phyloP scores from a whole-genome alignment of 2,329 filamentous ascomycete genomes.

The Periconia digitata region DNA sequence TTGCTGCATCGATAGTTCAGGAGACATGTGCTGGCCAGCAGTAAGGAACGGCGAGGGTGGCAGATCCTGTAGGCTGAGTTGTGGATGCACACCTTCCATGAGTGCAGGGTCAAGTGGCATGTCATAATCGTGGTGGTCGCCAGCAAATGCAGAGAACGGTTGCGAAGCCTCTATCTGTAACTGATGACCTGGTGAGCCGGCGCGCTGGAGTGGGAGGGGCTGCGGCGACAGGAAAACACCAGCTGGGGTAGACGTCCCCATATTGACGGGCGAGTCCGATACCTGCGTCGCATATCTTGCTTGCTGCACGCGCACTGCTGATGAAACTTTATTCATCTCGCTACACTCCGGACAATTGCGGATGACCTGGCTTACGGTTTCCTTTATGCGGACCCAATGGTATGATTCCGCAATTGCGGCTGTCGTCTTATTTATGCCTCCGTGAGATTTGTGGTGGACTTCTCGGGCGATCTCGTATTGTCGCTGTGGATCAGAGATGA shows the following conservation, averaged over 20 bases:
- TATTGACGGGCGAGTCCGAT: neutral
- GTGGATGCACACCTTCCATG: slow-evolving; percentile 47
- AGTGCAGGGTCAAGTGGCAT: slow-evolving; percentile 65
- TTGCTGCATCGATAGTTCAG: slow-evolving; percentile 5
- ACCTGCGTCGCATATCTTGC: slow-evolving; percentile 5
- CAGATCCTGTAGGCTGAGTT: slow-evolving; percentile 27
- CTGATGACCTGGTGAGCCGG: slow-evolving; percentile 31
- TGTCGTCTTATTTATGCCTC: slow-evolving; percentile 97
- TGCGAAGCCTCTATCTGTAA: slow-evolving; percentile 30
- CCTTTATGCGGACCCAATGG: slow-evolving; percentile 98
- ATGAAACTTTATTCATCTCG: slow-evolving; percentile 54
- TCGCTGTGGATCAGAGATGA: slow-evolving; percentile 83
- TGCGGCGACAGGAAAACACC: slow-evolving; percentile 5
- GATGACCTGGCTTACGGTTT: slow-evolving; percentile 93
- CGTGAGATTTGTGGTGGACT: slow-evolving; percentile 76
- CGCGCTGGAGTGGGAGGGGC: slow-evolving; percentile 13
- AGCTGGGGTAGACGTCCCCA: slow-evolving; percentile 2
- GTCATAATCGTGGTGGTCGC: slow-evolving; percentile 50
- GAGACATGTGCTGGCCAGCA: slow-evolving; percentile 14
- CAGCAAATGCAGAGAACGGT: slow-evolving; percentile 31
- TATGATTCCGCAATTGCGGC: slow-evolving; percentile 90
- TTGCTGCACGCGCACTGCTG: slow-evolving; percentile 23
- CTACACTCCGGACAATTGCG: slow-evolving; percentile 89
- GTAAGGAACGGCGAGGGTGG: slow-evolving; percentile 39
- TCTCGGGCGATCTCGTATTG: slow-evolving; percentile 87